Evolutionary conservation across 1,284 basidiomycete species (phyloP).

Genomic region (Trametes sp.): DNA sequence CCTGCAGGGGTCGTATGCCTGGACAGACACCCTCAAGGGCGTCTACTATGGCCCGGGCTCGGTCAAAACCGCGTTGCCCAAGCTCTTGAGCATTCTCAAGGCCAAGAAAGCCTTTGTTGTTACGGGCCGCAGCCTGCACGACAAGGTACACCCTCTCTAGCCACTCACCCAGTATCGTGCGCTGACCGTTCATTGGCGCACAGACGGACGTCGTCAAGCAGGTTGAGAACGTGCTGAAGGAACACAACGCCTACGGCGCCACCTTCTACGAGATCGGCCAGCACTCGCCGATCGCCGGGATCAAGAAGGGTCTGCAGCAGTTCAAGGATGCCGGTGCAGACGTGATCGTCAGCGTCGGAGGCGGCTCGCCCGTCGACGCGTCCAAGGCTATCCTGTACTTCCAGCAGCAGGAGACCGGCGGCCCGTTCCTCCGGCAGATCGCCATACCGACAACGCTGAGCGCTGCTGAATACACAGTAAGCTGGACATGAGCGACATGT

Average conservation of each 20-base stretch:
- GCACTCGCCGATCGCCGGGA: constrained; percentile 76
- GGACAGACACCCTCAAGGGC: constrained; percentile 68
- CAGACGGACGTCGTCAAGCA: constrained; percentile 72
- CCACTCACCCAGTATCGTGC: background rate
- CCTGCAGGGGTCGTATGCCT: constrained; percentile 63
- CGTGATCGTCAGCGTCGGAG: constrained; percentile 77
- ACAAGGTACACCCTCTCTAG: constrained; percentile 54
- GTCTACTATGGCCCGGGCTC: constrained; percentile 76
- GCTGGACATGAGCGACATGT: too few species aligned
- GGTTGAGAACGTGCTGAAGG: constrained; percentile 64
- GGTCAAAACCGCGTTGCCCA: constrained; percentile 65
- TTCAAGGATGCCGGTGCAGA: constrained; percentile 68
- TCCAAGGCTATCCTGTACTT: constrained; percentile 74
- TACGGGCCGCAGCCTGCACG: constrained; percentile 72
- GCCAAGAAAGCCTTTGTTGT: constrained; percentile 72
- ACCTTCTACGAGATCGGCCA: constrained; percentile 82
- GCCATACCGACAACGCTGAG: constrained; percentile 85
- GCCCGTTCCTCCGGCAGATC: constrained; percentile 59
- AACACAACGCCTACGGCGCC: constrained; percentile 62
- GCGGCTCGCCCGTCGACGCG: constrained; percentile 83
- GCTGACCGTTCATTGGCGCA: background rate
- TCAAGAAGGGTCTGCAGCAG: constrained; percentile 64
- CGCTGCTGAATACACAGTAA: constrained; percentile 79
- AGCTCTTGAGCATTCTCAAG: constrained; percentile 59
- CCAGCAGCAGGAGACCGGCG: constrained; percentile 62